Evolutionary conservation across 2,329 filamentous ascomycete genomes (phyloP).

Genomic region (Dryadomyces quercus-mongolicae): DNA sequence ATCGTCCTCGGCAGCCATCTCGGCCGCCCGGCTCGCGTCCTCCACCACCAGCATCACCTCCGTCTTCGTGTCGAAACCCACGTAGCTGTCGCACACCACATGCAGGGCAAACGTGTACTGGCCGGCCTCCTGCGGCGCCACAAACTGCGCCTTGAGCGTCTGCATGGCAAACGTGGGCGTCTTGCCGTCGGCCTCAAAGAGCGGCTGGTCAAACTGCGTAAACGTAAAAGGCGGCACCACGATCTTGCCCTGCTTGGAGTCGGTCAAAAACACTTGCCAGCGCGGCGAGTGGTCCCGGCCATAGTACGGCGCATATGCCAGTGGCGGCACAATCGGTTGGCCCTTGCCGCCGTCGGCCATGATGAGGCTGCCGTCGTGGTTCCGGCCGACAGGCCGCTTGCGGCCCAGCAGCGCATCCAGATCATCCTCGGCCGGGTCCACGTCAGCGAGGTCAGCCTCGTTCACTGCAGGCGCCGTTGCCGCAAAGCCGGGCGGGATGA

Average conservation of each 20-base stretch:
- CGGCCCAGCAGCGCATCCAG: slow-evolving; percentile 73
- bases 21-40: slow-evolving; percentile 72
- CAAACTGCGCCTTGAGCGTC: slow-evolving; percentile 94
- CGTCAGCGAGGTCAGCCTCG: slow-evolving; percentile 72
- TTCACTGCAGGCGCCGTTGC: slow-evolving; percentile 62
- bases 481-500: slow-evolving; percentile 70
- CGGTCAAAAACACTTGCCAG: slow-evolving; percentile 91
- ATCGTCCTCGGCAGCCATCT: slow-evolving; percentile 77
- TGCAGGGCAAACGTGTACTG: slow-evolving; percentile 94
- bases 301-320: slow-evolving; percentile 86
- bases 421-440: slow-evolving; percentile 88
- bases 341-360: slow-evolving; percentile 40
- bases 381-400: slow-evolving; percentile 50
- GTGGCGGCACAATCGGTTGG: slow-evolving; percentile 60
- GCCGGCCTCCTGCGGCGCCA: slow-evolving; percentile 81
- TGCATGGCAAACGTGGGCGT: slow-evolving; percentile 84
- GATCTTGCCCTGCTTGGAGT: slow-evolving; percentile 90
- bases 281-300: slow-evolving; percentile 78
- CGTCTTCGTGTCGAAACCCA: slow-evolving; percentile 86
- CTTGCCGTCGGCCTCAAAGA: slow-evolving; percentile 67
- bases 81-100: slow-evolving; percentile 85
- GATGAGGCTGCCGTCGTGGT: slow-evolving; percentile 43
- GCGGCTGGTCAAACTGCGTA: slow-evolving; percentile 77
- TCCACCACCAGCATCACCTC: slow-evolving; percentile 84
- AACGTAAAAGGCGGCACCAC: slow-evolving; percentile 97